phyloP scores from a whole-genome alignment of 371 early-diverging fungal genomes.

The Mucor saturninus region DNA sequence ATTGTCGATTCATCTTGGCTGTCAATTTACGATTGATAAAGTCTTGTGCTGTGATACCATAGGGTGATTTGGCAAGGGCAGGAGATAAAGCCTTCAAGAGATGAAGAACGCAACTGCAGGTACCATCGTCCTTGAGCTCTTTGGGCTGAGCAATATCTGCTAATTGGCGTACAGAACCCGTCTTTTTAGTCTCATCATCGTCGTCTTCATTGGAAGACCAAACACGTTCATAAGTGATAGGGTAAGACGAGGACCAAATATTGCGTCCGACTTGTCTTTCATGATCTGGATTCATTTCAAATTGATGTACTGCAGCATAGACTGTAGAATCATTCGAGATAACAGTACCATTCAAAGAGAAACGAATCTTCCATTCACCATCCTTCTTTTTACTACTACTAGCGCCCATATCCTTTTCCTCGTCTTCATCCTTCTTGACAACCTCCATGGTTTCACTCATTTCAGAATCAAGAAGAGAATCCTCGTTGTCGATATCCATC shows the following conservation, averaged over 20 bases:
- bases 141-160: constrained; percentile 26
- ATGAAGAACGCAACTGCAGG: constrained; percentile 52
- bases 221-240: constrained; percentile 54
- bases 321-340: constrained; percentile 63
- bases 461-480: constrained; percentile 9
- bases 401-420: neutral
- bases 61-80: constrained; percentile 14
- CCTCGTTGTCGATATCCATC: constrained; percentile 34
- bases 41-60: constrained; percentile 46
- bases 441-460: constrained; percentile 21
- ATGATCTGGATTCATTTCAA: constrained; percentile 36
- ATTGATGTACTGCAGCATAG: constrained; percentile 65
- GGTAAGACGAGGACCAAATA: constrained; percentile 58
- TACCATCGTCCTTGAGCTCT: constrained; percentile 26
- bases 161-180: constrained; percentile 19
- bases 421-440: constrained; percentile 18
- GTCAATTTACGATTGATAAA: constrained; percentile 84
- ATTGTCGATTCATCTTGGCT: constrained; percentile 82
- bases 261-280: constrained; percentile 29
- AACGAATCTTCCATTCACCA: constrained; percentile 59
- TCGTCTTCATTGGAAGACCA: constrained; percentile 27
- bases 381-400: constrained; percentile 20
- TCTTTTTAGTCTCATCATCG: constrained; percentile 24
- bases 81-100: constrained; percentile 55
- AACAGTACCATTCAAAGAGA: constrained; percentile 53